Conservation (phyloP, 768 basidiomycete genomes). For the Tricholoma bakamatsutake region DNA sequence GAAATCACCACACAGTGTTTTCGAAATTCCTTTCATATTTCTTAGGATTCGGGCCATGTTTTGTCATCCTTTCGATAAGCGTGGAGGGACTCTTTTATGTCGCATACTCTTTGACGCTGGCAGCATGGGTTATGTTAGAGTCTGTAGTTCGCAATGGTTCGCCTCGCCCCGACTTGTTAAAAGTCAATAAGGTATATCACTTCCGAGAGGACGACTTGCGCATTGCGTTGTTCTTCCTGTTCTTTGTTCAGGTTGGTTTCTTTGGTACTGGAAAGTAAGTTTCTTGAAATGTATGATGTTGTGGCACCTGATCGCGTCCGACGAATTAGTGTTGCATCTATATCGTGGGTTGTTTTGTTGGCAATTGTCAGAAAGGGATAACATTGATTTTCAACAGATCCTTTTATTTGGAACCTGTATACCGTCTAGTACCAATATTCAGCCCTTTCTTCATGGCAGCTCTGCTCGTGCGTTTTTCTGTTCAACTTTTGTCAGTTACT, state of each 20-base stretch:
- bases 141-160: conserved; percentile 16
- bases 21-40: conserved; percentile 59
- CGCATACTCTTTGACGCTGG: conserved; percentile 57
- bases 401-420: conserved; percentile 86
- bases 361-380: neutral
- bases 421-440: conserved; percentile 81
- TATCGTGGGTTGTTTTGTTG: conserved; percentile 48
- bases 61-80: conserved; percentile 76
- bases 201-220: conserved; percentile 60
- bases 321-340: conserved; percentile 63
- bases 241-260: conserved; percentile 83
- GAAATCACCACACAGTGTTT: conserved; percentile 29
- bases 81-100: conserved; percentile 77
- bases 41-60: conserved; percentile 68
- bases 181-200: conserved; percentile 26
- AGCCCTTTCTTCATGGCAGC: conserved; percentile 79
- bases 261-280: conserved; percentile 82
- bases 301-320: conserved; percentile 2
- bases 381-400: conserved; percentile 34
- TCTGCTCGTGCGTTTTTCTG: conserved; percentile 44
- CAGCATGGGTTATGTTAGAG: conserved; percentile 68
- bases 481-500: neutral
- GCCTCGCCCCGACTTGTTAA: conserved; percentile 3
- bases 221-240: conserved; percentile 76
- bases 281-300: neutral